phyloP scores from a whole-genome alignment of 768 basidiomycete genomes.

The Clavaria fumosa region DNA sequence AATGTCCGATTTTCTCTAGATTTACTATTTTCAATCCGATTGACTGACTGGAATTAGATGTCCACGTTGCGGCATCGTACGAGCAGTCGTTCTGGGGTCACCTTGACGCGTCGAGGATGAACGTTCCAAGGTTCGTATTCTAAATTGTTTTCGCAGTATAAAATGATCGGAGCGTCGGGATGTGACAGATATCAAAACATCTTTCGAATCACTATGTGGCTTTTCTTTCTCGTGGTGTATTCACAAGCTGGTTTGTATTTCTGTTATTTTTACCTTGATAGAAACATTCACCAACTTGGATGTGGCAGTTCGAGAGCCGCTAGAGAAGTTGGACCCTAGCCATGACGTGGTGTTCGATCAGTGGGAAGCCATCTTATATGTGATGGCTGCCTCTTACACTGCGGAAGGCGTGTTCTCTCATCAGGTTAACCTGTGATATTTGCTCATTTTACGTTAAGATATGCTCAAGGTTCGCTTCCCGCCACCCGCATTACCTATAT shows the following conservation, averaged over 20 bases:
- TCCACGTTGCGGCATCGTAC: conserved; percentile 44
- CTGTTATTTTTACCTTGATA: too few relatives aligned
- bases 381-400: conserved; percentile 61
- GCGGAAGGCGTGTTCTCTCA: conserved; percentile 49
- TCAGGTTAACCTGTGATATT: conserved; percentile 2
- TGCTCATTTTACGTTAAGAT: conserved; percentile 20
- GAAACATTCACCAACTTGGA: too few relatives aligned
- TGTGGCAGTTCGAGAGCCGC: conserved; percentile 57
- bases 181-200: conserved; percentile 63
- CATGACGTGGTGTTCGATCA: conserved; percentile 40
- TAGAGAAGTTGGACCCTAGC: conserved; percentile 54
- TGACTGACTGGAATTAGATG: conserved; percentile 32
- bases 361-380: conserved; percentile 73
- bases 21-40: not conserved
- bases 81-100: conserved; percentile 49
- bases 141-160: not conserved
- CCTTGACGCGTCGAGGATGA: conserved; percentile 60
- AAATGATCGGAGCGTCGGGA: conserved; percentile 1
- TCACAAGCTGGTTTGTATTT: conserved; percentile 55
- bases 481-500: not conserved
- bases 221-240: conserved; percentile 64
- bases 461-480: conserved; percentile 34
- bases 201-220: conserved; percentile 64
- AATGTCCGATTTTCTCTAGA: conserved; percentile 33
- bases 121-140: conserved; percentile 49